Evolutionary conservation across 2,329 filamentous ascomycete genomes (phyloP), one percentile per base, ranked within the genome.

Genomic region (Fusarium albidum): DNA sequence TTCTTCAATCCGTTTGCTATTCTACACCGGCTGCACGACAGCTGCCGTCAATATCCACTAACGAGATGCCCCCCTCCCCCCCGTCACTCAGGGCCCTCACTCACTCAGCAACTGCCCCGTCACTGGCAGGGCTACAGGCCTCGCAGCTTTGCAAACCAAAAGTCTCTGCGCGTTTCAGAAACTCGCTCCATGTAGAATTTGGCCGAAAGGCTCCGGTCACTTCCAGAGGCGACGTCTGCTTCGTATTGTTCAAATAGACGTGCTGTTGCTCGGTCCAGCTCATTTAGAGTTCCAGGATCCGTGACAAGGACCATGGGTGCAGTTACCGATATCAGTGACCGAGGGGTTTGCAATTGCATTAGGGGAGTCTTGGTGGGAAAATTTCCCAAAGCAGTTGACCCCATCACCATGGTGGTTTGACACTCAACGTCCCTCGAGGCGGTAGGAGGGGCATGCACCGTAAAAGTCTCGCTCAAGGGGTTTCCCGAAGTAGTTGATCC

Each of bases 171-270:
- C 4, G 51, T 49, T 2, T 28, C 37, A 12, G 63, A 51, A 21
- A 76, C 55, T 11, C 52, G 65, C 8, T 70, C 57, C 17, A 69
- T 27, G 32, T 75, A 76, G 49, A 70, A 73, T 10, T 59, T 55
- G 13, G 71, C 71, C 17, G 63, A 66, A 1, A 55, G 31, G 1
- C 28, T 53, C 12, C 57, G 34, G 17, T 74, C 54, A 8, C 41
- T 54, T 0, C 69, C 63, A 8, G 52, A 26, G 1, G 50, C 38
- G 9, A 71, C 25, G 33, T 75, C 72, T n/a, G 57, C 57, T 33
- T 68, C 55, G 37, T 70, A 75, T 43, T 75, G 71, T 6, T 73
- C 66, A 21, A 75, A 62, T 9, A 74, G 31, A 4, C 25, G 55
- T 1, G 58, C 59, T 4, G 72, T 69, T 26, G 50, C 48, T 39